These are phyloP conservation scores for Yamadazyma diddensiae DNA, from an alignment of 1,139 yeast genomes.

Conservation along the genomic window DNA sequence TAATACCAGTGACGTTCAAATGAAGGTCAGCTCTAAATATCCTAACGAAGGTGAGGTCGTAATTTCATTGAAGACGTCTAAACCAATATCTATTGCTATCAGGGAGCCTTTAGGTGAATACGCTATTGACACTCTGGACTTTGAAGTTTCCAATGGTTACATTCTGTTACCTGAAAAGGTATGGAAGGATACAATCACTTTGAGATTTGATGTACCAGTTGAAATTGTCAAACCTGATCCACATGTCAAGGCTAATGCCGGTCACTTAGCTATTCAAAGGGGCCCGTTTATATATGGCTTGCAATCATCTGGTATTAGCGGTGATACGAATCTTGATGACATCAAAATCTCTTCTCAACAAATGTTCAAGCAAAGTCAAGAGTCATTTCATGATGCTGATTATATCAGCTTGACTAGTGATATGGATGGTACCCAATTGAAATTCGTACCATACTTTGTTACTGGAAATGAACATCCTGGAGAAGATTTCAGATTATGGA, in stretches of 20 bases:
- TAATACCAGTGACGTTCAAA: constrained; percentile 4
- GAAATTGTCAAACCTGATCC: constrained; percentile 14
- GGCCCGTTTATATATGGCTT: constrained; percentile 19
- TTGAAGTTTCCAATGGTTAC: constrained; percentile 9
- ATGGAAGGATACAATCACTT: constrained; percentile 9
- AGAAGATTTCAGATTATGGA: constrained; percentile 19
- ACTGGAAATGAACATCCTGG: constrained; percentile 19
- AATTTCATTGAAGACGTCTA: constrained; percentile 6
- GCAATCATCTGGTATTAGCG: constrained; percentile 13
- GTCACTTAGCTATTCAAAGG: constrained; percentile 16
- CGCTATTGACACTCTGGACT: constrained; percentile 3
- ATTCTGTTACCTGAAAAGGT: constrained; percentile 8
- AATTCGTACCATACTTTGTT: constrained; percentile 17
- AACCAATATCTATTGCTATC: constrained; percentile 11
- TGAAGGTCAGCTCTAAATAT: constrained; percentile 11
- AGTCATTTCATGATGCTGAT: constrained; percentile 5
- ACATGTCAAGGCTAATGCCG: constrained; percentile 16
- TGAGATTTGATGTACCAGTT: constrained; percentile 13
- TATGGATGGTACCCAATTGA: constrained; percentile 6
- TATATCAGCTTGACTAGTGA: constrained; percentile 8
- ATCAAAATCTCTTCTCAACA: constrained; percentile 7
- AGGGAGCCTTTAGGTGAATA: constrained; percentile 12
- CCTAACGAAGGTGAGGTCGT: constrained; percentile 12
- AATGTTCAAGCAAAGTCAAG: constrained; percentile 5
- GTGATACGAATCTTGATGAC: constrained; percentile 5